phyloP scores from a whole-genome alignment of 495 filamentous ascomycete species.

The Friedmanniomyces endolithicus region DNA sequence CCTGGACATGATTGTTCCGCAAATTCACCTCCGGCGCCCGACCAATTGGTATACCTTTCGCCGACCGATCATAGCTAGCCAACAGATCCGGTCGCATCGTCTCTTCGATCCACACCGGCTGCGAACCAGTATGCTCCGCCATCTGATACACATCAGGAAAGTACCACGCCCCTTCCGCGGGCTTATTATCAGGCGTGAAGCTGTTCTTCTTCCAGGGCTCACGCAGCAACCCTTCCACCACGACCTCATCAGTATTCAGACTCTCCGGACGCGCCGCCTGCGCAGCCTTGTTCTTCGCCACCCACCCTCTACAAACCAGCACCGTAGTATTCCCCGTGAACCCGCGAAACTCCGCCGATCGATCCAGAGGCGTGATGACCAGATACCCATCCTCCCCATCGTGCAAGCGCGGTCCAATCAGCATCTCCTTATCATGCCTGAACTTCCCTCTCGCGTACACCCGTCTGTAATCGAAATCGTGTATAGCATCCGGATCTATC shows the following conservation, averaged over 20 bases:
- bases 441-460: conserved; percentile 63
- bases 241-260: conserved; percentile 53
- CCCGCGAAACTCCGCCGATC: conserved; percentile 34
- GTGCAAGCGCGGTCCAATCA: conserved; percentile 76
- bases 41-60: conserved; percentile 85
- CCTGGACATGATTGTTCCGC: conserved; percentile 65
- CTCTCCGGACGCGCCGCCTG: conserved; percentile 49
- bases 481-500: conserved; percentile 64
- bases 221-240: conserved; percentile 69
- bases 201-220: conserved; percentile 94
- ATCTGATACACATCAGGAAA: conserved; percentile 91
- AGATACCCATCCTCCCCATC: conserved; percentile 84
- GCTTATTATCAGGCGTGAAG: conserved; percentile 85
- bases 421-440: conserved; percentile 87
- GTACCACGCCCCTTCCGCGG: conserved; percentile 73
- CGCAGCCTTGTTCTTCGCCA: conserved; percentile 52
- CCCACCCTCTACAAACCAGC: conserved; percentile 83
- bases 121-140: conserved; percentile 71
- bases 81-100: conserved; percentile 81
- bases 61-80: conserved; percentile 53
- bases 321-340: conserved; percentile 38
- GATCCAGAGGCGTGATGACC: conserved; percentile 81
- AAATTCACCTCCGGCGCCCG: conserved; percentile 81
- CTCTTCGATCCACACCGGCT: conserved; percentile 89
- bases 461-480: conserved; percentile 85